phyloP scores from a whole-genome alignment of 768 basidiomycete species.

The Xanthoconium stramineum region DNA sequence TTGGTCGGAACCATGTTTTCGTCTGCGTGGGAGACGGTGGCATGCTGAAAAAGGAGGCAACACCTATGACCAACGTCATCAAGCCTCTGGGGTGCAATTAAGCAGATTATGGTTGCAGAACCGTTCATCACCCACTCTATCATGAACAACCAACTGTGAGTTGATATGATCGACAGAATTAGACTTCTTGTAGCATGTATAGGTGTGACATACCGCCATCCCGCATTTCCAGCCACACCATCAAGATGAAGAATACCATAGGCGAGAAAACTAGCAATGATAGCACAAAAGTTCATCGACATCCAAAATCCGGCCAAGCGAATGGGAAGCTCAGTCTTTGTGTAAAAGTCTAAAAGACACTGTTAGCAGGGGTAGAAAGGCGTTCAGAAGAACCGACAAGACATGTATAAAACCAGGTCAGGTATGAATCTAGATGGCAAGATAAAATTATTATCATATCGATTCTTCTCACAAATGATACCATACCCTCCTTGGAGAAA shows the following conservation, averaged over 20 bases:
- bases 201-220: slow-evolving; percentile 18
- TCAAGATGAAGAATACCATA: slow-evolving; percentile 49
- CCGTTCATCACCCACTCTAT: slow-evolving; percentile 29
- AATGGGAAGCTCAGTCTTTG: slow-evolving; percentile 46
- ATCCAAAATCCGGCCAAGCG: slow-evolving; percentile 72
- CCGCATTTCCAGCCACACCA: slow-evolving; percentile 8
- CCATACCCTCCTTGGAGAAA: slow-evolving; percentile 47
- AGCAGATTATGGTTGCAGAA: neutral
- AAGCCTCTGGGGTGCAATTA: slow-evolving; percentile 11
- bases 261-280: slow-evolving; percentile 61
- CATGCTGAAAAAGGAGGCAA: slow-evolving; percentile 55
- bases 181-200: neutral
- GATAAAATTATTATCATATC: neutral
- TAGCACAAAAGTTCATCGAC: slow-evolving; percentile 51
- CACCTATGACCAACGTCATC: slow-evolving; percentile 51
- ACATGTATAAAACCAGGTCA: slow-evolving; percentile 59
- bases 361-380: neutral
- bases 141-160: slow-evolving; percentile 33
- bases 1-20: slow-evolving; percentile 52
- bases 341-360: slow-evolving; percentile 42
- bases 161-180: neutral
- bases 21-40: slow-evolving; percentile 62
- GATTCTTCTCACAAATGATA: neutral
- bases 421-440: slow-evolving; percentile 45
- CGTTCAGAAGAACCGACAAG: slow-evolving; percentile 38